A percentile compares a stretch with the other conserved stretches of the same genome.
These are phyloP conservation scores for Falciphora oryzae DNA, from an alignment of 2,329 filamentous ascomycete genomes.

Conservation along the genomic window DNA sequence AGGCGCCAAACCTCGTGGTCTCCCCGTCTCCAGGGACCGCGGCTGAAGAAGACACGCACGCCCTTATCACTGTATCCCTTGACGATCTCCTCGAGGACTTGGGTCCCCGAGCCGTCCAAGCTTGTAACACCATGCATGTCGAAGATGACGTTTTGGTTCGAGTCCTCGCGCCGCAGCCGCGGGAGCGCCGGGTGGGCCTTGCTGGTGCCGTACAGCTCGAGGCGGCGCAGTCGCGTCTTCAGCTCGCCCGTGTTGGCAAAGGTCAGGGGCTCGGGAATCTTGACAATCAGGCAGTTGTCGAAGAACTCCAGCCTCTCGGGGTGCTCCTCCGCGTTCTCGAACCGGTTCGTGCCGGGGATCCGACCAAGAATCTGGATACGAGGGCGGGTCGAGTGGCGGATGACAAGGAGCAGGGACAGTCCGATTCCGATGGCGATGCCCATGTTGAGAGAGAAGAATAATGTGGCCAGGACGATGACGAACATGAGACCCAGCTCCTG, in stretches of 20 bases:
- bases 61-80: slow-evolving; percentile 69
- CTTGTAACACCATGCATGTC: slow-evolving; percentile 97
- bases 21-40: slow-evolving; percentile 40
- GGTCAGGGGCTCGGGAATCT: slow-evolving; percentile 93
- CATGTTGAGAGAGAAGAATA: slow-evolving; percentile 90
- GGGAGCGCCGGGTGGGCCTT: slow-evolving; percentile 83
- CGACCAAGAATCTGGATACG: slow-evolving; percentile 95
- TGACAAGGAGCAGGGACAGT: slow-evolving; percentile 80
- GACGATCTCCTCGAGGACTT: slow-evolving; percentile 89
- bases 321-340: slow-evolving; percentile 77
- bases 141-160: slow-evolving; percentile 90
- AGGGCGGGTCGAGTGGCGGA: slow-evolving; percentile 84
- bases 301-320: slow-evolving; percentile 76
- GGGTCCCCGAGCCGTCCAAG: slow-evolving; percentile 87
- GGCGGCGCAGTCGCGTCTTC: slow-evolving; percentile 71
- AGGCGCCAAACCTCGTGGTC: slow-evolving; percentile 59
- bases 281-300: slow-evolving; percentile 89
- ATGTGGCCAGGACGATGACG: slow-evolving; percentile 83
- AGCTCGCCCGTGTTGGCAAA: slow-evolving; percentile 96
- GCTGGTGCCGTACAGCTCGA: slow-evolving; percentile 87
- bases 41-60: slow-evolving; percentile 70
- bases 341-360: slow-evolving; percentile 74
- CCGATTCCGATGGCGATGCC: slow-evolving; percentile 94
- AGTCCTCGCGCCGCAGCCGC: slow-evolving; percentile 66
- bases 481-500: slow-evolving; percentile 81